Percentiles rank a stretch among this genome's conserved stretches.
Evolutionary conservation across 106 monocot genomes (phyloP).

Genomic region (Phalaenopsis aphrodite): DNA sequence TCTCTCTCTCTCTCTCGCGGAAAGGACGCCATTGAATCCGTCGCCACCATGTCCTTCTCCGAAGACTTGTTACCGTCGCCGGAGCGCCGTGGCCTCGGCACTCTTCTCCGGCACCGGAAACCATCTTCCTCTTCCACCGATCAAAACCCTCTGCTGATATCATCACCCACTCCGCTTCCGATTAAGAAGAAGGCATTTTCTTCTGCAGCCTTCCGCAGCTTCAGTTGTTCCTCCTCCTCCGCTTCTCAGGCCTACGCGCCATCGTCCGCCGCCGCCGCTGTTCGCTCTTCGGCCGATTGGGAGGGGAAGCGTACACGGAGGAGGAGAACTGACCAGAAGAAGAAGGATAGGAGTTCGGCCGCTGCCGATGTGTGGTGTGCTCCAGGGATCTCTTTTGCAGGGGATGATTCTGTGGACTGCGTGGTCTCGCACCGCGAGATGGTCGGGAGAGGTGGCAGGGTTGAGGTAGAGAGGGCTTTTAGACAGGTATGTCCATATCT

Average conservation of each 20-base stretch:
- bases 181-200: slow-evolving; percentile 5
- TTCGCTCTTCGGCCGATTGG: slow-evolving; percentile 5
- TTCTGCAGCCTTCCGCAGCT: slow-evolving; percentile 6
- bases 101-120: background rate
- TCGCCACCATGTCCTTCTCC: background rate
- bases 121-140: background rate
- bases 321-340: slow-evolving; percentile 10
- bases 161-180: background rate
- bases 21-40: background rate
- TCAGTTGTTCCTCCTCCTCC: slow-evolving; percentile 11
- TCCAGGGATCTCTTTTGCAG: slow-evolving; percentile 15
- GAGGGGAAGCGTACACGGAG: slow-evolving; percentile 1
- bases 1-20: background rate
- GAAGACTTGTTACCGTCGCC: background rate
- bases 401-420: slow-evolving; percentile 3
- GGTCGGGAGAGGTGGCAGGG: background rate
- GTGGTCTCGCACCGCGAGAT: background rate
- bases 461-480: slow-evolving; percentile 17
- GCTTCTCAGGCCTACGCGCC: slow-evolving; percentile 2
- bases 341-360: slow-evolving; percentile 5
- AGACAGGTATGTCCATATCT: slow-evolving; percentile 16
- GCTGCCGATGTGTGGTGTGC: slow-evolving; percentile 26
- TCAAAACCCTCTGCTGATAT: background rate
- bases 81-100: background rate
- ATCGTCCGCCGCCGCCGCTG: background rate